These are phyloP conservation scores for Annona cherimola DNA, from an alignment of 164 flowering plant genomes.

Conservation along the genomic window DNA sequence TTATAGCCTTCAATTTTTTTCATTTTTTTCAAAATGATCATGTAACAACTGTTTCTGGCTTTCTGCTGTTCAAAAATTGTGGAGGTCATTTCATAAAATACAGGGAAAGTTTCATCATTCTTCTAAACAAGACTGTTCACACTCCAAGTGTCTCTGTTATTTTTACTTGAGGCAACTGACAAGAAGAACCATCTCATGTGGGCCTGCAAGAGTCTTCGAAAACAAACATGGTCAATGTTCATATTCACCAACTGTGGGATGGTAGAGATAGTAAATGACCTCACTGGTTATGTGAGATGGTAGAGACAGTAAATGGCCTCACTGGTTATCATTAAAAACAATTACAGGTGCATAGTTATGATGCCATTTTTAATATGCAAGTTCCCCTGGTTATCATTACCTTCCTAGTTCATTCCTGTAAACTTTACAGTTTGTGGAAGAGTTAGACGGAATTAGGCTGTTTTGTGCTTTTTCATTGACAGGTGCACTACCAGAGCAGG, in stretches of 20 bases:
- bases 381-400: not conserved
- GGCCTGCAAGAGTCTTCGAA: not conserved
- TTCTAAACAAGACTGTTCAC: not conserved
- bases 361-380: not conserved
- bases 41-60: not conserved
- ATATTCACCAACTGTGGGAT: not conserved
- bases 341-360: no score
- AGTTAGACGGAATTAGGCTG: constrained; percentile 8
- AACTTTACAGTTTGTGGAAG: constrained; percentile 1
- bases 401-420: not conserved
- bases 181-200: not conserved
- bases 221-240: not conserved
- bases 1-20: no score
- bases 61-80: not conserved
- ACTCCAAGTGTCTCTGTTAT: not conserved
- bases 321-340: no score
- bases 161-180: not conserved
- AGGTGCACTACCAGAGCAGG: constrained; percentile 79
- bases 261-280: not conserved
- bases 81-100: not conserved
- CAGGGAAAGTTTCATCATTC: not conserved
- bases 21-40: not conserved
- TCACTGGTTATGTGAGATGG: not conserved
- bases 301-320: not conserved
- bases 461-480: constrained; percentile 11